Conservation (phyloP, 2,329 filamentous ascomycete genomes). For the Ophiocordyceps camponoti-floridani region DNA sequence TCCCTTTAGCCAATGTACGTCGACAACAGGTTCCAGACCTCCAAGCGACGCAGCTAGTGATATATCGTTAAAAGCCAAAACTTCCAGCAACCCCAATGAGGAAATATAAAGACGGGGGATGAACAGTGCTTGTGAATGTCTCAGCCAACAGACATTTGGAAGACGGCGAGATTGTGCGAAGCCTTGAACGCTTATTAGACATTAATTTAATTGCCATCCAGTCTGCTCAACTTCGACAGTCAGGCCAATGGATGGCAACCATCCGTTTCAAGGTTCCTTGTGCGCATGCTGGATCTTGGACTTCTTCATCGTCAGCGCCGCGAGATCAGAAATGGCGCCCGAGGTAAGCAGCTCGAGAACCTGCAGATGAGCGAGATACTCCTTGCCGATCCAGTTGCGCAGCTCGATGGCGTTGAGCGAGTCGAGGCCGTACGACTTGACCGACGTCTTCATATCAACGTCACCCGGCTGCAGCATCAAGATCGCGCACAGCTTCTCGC, state of each 20-base stretch:
- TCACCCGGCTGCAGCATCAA: slow-evolving; percentile 9
- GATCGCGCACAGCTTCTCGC: slow-evolving; percentile 17
- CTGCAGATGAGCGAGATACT: slow-evolving; percentile 24
- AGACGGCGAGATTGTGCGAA: not conserved
- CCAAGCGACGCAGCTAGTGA: not conserved
- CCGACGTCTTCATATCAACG: slow-evolving; percentile 6
- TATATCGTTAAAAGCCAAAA: not conserved
- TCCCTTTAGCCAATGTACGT: not conserved
- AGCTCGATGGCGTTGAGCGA: slow-evolving; percentile 31
- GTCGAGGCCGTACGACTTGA: slow-evolving; percentile 18
- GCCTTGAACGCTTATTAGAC: not conserved
- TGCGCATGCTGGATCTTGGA: slow-evolving; percentile 2
- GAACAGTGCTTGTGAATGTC: not conserved
- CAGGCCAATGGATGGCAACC: not conserved
- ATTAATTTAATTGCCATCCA: not conserved
- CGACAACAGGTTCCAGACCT: not conserved
- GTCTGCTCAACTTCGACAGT: not conserved
- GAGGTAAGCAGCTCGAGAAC: slow-evolving; percentile 36
- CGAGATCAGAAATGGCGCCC: slow-evolving; percentile 16
- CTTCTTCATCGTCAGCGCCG: slow-evolving; percentile 9
- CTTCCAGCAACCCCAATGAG: not conserved
- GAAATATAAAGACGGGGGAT: not conserved
- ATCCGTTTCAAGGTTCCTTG: not conserved
- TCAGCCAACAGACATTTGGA: not conserved
- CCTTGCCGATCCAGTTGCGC: slow-evolving; percentile 30